Percentiles rank a stretch among this genome's conserved stretches.
Evolutionary conservation across 2,329 filamentous ascomycete species (phyloP).

Genomic region (Rachicladosporium sp.): DNA sequence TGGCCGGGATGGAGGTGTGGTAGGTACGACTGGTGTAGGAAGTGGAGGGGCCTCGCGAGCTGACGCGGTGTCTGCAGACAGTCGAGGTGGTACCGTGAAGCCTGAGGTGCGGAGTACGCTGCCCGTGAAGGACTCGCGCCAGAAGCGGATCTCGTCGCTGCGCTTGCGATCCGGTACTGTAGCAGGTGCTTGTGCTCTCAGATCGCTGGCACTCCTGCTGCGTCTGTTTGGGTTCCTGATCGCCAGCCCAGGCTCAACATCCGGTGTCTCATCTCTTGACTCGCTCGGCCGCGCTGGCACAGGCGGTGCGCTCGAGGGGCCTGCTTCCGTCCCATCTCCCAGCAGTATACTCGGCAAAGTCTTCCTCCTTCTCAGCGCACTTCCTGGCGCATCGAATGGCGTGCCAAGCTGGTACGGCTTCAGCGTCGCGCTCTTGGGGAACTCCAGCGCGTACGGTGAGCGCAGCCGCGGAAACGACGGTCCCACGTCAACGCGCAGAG

Average conservation of each 20-base stretch:
- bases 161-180: constrained; percentile 16
- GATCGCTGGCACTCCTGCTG: constrained; percentile 24
- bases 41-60: no score
- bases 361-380: constrained; percentile 17
- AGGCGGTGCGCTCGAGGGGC: constrained; percentile 6
- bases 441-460: constrained; percentile 25
- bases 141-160: constrained; percentile 24
- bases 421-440: constrained; percentile 24
- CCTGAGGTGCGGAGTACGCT: constrained; percentile 19
- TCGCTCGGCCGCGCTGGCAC: constrained; percentile 3
- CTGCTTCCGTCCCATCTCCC: constrained; percentile 14
- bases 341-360: constrained; percentile 21
- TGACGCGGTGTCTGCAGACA: not conserved
- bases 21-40: no score
- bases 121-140: constrained; percentile 22
- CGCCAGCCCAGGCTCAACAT: constrained; percentile 8
- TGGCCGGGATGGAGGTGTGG: no score
- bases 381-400: constrained; percentile 18
- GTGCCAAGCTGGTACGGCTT: constrained; percentile 24
- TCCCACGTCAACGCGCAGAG: constrained; percentile 10
- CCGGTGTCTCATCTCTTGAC: not conserved
- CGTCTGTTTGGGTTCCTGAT: constrained; percentile 18
- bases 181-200: constrained; percentile 9
- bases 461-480: constrained; percentile 8
- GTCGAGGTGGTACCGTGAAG: constrained; percentile 9